phyloP scores from a whole-genome alignment of 164 flowering plant genomes.

The Nymphaea colorata region DNA sequence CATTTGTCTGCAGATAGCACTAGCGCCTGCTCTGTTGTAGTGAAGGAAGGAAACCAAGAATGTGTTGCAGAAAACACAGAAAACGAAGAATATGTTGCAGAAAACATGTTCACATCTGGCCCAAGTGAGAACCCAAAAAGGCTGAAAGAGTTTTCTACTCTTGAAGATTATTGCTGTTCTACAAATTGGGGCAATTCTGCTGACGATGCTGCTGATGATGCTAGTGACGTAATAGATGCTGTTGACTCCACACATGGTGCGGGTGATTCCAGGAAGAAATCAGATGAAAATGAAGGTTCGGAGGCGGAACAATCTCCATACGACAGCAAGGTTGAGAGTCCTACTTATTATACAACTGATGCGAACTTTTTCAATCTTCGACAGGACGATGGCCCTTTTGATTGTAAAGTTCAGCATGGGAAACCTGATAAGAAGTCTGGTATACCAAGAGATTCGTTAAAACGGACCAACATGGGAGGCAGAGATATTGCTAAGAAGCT shows the following conservation, averaged over 20 bases:
- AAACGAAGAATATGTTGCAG: conserved; percentile 17
- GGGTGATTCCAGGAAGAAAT: not conserved
- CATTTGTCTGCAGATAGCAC: conserved; percentile 44
- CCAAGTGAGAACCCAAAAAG: conserved; percentile 33
- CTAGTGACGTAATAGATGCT: conserved; percentile 69
- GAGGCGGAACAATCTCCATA: not conserved
- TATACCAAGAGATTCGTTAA: conserved; percentile 35
- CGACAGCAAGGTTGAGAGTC: not conserved
- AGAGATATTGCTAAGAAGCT: conserved; percentile 67
- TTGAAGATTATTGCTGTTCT: conserved; percentile 28
- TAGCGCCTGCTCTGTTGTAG: conserved; percentile 20
- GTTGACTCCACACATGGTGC: conserved; percentile 43
- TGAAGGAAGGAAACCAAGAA: conserved; percentile 32
- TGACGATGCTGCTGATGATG: conserved; percentile 68
- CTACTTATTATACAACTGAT: not conserved
- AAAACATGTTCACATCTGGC: not conserved
- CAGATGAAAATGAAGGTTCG: not conserved
- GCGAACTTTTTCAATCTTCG: not conserved
- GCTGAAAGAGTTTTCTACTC: conserved; percentile 16
- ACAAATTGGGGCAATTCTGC: conserved; percentile 28
- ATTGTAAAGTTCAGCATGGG: conserved; percentile 14
- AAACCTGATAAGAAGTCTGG: conserved; percentile 30
- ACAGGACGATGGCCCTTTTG: conserved; percentile 21
- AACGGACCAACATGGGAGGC: conserved; percentile 36
- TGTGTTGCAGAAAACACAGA: conserved; percentile 11